These are phyloP conservation scores for Stemphylium vesicarium DNA, from an alignment of 2,329 filamentous ascomycete species.

Conservation along the genomic window DNA sequence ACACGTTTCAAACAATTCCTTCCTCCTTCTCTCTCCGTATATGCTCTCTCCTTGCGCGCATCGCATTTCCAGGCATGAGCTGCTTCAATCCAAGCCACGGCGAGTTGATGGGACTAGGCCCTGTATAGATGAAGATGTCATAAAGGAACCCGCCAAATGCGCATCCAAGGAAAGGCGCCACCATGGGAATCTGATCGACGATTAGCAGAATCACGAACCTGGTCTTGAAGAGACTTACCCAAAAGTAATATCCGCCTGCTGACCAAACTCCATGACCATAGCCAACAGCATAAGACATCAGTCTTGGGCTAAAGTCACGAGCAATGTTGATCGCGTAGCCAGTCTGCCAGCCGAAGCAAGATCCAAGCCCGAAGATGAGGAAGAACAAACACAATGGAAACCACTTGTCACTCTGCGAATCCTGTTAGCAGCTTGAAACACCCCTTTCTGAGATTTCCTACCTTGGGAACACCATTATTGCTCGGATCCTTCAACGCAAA, in stretches of 20 bases:
- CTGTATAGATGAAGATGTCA: conserved; percentile 64
- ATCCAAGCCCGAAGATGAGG: conserved; percentile 74
- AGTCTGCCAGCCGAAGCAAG: conserved; percentile 77
- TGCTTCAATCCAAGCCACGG: conserved; percentile 69
- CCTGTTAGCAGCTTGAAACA: neutral
- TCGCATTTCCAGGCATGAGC: conserved; percentile 44
- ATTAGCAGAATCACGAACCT: neutral
- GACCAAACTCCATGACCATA: conserved; percentile 72
- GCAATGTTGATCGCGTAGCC: conserved; percentile 78
- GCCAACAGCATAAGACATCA: conserved; percentile 71
- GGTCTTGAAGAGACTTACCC: conserved; percentile 55
- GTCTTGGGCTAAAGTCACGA: conserved; percentile 72
- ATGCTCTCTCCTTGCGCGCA: conserved; percentile 28
- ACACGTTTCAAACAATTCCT: conserved; percentile 28
- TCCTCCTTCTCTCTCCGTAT: conserved; percentile 35
- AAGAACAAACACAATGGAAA: conserved; percentile 69
- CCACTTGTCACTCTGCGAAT: conserved; percentile 38
- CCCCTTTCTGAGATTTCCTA: neutral
- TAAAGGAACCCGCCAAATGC: conserved; percentile 41
- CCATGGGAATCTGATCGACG: conserved; percentile 67
- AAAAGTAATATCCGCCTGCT: conserved; percentile 74
- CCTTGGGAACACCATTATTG: conserved; percentile 48
- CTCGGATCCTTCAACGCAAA: conserved; percentile 69
- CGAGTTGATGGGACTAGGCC: conserved; percentile 72
- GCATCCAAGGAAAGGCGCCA: conserved; percentile 69